Conservation (phyloP, 2,329 filamentous ascomycete species). For the Trichophyton schoenleinii region DNA sequence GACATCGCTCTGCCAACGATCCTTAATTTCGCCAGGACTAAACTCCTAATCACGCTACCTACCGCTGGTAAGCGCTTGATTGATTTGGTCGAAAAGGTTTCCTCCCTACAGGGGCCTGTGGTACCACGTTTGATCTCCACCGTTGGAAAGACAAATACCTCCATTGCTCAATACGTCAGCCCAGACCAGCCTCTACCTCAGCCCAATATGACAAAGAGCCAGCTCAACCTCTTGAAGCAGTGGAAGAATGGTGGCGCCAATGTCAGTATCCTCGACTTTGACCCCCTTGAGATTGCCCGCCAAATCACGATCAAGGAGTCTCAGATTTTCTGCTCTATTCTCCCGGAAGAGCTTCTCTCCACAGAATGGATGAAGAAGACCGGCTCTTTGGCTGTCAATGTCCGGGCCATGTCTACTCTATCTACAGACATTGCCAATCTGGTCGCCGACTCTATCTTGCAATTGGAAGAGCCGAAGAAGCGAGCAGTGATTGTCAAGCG, state of each 20-base stretch:
- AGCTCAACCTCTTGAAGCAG: constrained; percentile 56
- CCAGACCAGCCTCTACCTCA: constrained; percentile 60
- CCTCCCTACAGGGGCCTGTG: constrained; percentile 56
- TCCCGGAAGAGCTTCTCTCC: constrained; percentile 80
- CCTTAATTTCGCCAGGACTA: constrained; percentile 62
- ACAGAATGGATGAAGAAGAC: constrained; percentile 90
- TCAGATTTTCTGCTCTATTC: constrained; percentile 77
- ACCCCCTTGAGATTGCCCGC: constrained; percentile 77
- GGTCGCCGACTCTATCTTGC: constrained; percentile 83
- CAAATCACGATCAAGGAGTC: constrained; percentile 91
- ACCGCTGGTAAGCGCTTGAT: constrained; percentile 67
- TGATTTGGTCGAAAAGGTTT: constrained; percentile 69
- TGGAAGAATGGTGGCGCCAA: constrained; percentile 60
- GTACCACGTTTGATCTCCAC: constrained; percentile 74
- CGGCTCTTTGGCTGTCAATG: constrained; percentile 67
- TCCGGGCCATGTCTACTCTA: constrained; percentile 83
- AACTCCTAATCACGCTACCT: constrained; percentile 56
- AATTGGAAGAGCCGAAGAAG: constrained; percentile 83
- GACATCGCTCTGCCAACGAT: constrained; percentile 63
- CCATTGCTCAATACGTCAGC: constrained; percentile 56
- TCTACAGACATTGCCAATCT: constrained; percentile 88
- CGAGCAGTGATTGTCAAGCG: constrained; percentile 85
- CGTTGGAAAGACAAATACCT: constrained; percentile 75
- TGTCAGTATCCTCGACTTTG: constrained; percentile 77
- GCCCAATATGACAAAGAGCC: constrained; percentile 60